Evolutionary conservation across 129 eudicot genomes (phyloP), one percentile per base, ranked within the genome.

Genomic region (Flaveria brownii): DNA sequence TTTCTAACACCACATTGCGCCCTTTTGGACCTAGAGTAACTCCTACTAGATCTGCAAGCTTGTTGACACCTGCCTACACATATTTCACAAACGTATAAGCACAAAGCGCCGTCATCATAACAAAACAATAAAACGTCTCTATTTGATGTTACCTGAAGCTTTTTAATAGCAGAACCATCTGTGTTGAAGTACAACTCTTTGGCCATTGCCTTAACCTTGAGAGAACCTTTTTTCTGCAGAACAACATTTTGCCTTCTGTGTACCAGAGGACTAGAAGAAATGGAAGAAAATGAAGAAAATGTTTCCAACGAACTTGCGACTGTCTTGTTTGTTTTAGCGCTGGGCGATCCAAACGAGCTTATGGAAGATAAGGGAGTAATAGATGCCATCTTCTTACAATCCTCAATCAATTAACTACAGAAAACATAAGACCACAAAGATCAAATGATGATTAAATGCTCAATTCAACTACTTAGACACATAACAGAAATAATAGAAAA

Each of bases 121-220:
- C 28, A 26, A 17, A 63, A 82, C 0, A 0, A 4, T 12, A 77
- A 28, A 9, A 72, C 2, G 17, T 11, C 11, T 18, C 33, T 75
- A 17, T 14, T 18, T 5, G 26, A 77, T 1, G 50, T 74, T 46
- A 88, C 96, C 85, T 91, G 96, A 11, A 91, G 82, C 84, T 91
- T 88, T 77, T 87, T 88, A 68, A 91, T 80, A 49, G 96, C 96
- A 14, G 89, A 72, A 13, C 96, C 96, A 60, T 91, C 92, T 76
- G 83, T 88, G 84, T 88, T 88, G 60, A 91, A 84, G 71, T 91
- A 82, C 26, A 91, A 62, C 23, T 88, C 86, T 84, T 90, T 90
- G 45, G 96, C 90, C 81, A 83, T 82, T 14, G 96, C 90, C 11
- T 83, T 86, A 33, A 90, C 82, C 69, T 70, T 81, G 18, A 82